These are phyloP conservation scores for Tricholoma sp. DNA, from an alignment of 768 basidiomycete species.

Conservation along the genomic window DNA sequence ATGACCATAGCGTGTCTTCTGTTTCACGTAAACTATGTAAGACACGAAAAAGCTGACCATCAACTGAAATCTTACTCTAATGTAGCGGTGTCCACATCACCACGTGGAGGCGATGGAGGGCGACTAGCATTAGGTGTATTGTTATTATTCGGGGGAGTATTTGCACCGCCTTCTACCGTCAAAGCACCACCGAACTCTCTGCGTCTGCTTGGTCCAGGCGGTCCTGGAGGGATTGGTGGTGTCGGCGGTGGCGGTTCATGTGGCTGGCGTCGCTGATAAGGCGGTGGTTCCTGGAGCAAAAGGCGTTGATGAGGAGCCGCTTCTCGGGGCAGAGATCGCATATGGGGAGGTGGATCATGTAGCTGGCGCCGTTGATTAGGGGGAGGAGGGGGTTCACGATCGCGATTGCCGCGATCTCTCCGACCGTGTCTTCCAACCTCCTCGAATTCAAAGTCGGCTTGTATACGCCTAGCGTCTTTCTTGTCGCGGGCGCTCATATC, in stretches of 20 bases:
- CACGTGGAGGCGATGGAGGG: slow-evolving; percentile 35
- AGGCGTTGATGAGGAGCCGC: slow-evolving; percentile 25
- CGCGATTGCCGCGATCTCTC: slow-evolving; percentile 39
- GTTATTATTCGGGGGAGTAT: slow-evolving; percentile 14
- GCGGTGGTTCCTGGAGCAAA: slow-evolving; percentile 38
- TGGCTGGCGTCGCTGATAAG: slow-evolving; percentile 20
- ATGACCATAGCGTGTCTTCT: slow-evolving; percentile 70
- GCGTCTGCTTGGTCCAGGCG: slow-evolving; percentile 37
- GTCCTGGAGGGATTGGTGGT: slow-evolving; percentile 7
- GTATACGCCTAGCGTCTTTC: slow-evolving; percentile 62
- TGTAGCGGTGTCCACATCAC: slow-evolving; percentile 48
- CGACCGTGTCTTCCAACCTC: slow-evolving; percentile 37
- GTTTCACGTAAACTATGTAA: not conserved
- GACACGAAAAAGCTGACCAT: not conserved
- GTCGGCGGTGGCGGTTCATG: slow-evolving; percentile 16
- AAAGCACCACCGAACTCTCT: slow-evolving; percentile 58
- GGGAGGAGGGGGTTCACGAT: slow-evolving; percentile 39
- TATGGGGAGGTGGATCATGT: slow-evolving; percentile 29
- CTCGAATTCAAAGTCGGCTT: slow-evolving; percentile 67
- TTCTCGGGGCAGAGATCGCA: slow-evolving; percentile 13
- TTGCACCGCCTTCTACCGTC: slow-evolving; percentile 31
- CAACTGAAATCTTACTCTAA: slow-evolving; percentile 41
- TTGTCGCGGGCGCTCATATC: slow-evolving; percentile 69
- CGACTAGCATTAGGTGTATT: slow-evolving; percentile 24
- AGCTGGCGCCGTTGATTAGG: slow-evolving; percentile 13